A percentile compares a stretch with the other conserved stretches of the same genome.
phyloP scores from a whole-genome alignment of 805 yeast species.

The Candida suzukii region DNA sequence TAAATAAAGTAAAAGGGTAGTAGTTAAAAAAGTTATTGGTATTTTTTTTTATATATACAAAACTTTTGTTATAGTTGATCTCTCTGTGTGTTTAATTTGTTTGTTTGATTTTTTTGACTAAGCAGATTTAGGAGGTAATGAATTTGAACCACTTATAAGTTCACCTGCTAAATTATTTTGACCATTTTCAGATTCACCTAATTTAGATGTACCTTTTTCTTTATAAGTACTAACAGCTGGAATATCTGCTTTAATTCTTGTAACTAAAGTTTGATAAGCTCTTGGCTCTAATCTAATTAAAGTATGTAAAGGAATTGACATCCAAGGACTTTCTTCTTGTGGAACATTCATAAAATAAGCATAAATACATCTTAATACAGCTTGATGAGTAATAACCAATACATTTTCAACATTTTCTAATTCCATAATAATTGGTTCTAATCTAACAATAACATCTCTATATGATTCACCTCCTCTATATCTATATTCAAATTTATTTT shows the following conservation, averaged over 20 bases:
- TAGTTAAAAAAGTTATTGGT: no score
- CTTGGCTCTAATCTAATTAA: slow-evolving; percentile 91
- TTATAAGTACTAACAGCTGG: slow-evolving; percentile 98
- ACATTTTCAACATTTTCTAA: slow-evolving; percentile 95
- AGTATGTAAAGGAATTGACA: slow-evolving; percentile 96
- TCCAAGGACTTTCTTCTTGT: slow-evolving; percentile 97
- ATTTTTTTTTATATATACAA: no score
- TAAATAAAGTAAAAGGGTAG: no score
- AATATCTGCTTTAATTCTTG: slow-evolving; percentile 87
- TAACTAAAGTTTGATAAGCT: slow-evolving; percentile 83
- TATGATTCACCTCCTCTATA: slow-evolving; percentile 97
- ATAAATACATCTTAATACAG: slow-evolving; percentile 90
- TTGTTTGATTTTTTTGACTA: no score
- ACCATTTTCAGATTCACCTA: slow-evolving; percentile 41
- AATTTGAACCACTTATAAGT: slow-evolving; percentile 28
- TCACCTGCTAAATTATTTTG: slow-evolving; percentile 40
- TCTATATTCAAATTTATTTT: slow-evolving; percentile 89
- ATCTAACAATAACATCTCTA: slow-evolving; percentile 86
- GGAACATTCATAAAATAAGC: slow-evolving; percentile 99
- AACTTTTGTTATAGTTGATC: no score
- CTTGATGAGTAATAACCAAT: slow-evolving; percentile 94
- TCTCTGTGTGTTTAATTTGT: no score
- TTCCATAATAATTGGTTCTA: slow-evolving; percentile 98
- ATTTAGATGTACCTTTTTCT: slow-evolving; percentile 79
- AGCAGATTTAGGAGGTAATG: neutral